A percentile compares a stretch with the other conserved stretches of the same genome.
Conservation (phyloP, 163 green algal genomes). For the Scenedesmus sp. region DNA sequence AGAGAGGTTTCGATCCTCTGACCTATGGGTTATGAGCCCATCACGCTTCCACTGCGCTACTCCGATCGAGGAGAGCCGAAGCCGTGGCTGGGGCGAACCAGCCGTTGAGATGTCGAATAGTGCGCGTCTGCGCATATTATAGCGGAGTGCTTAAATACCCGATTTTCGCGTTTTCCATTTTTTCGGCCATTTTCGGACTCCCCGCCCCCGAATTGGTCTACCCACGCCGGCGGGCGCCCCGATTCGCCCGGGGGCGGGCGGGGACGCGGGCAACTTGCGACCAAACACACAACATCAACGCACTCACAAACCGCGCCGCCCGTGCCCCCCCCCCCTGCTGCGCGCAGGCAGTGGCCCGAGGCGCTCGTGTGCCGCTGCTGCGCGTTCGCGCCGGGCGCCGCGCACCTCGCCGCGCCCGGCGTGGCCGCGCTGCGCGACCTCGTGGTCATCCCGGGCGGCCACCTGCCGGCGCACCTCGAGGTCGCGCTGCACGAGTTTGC, state of each 20-base stretch:
- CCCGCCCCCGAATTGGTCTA: no score
- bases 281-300: no score
- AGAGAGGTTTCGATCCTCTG: constrained; percentile 30
- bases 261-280: no score
- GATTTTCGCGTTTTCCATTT: no score
- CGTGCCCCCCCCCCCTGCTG: no score
- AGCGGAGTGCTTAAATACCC: no score
- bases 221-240: no score
- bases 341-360: constrained; percentile 67
- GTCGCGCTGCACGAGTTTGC: constrained; percentile 89
- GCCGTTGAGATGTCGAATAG: no score
- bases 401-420: constrained; percentile 54
- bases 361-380: constrained; percentile 74
- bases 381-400: constrained; percentile 74
- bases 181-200: no score
- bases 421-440: constrained; percentile 53
- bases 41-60: constrained; percentile 23
- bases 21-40: constrained; percentile 38
- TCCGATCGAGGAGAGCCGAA: constrained; percentile 1
- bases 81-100: neutral
- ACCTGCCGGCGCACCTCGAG: constrained; percentile 79
- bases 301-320: no score
- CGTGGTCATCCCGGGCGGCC: constrained; percentile 70
- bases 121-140: no score
- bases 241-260: no score